Evolutionary conservation across 1,284 basidiomycete species (phyloP), one percentile per base, ranked within the genome.

Genomic region (Spongiforma sp.): DNA sequence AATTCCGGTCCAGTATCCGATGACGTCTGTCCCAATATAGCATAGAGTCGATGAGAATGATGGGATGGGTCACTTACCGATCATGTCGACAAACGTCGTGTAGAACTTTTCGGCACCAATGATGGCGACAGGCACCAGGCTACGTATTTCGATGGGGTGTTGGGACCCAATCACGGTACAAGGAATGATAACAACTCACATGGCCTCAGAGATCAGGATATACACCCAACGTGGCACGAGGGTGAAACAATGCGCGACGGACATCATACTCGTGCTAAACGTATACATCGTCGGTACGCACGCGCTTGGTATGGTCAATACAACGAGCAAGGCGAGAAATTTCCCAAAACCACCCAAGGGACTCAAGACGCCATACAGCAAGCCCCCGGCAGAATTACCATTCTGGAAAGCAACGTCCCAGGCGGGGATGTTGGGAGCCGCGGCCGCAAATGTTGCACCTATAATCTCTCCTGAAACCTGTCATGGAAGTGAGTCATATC

Each of bases 181-280:
- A 61, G 60, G 26, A 48, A 43, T 1, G 24, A 32, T 17, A 34
- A n/a, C n/a, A 12, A 82, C 89, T 67, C 68, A 91, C 91, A 98
- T 89, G 2, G 89, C 94, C 1, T 89, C 92, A 2, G 90, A 89
- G 50, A 95, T 75, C 24, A 97, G 73, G 0, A 95, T 93, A 76
- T 97, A 94, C 54, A 95, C 81, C 75, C 95, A 97, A 72, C 96
- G 84, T 0, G 96, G 96, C 15, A 98, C 86, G 41, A 79, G 76
- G 26, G 81, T 76, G 64, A 86, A 83, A 67, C 69, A 69, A 39
- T 46, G 60, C 33, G 87, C 63, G 24, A 91, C 80, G 14, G 91
- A 84, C 84, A 93, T 91, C 67, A 91, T 84, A 65, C 87, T 90
- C 54, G 88, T 85, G 26, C 90, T 89, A 68, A 89, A 91, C 5